Percentiles rank a stretch among this genome's conserved stretches.
phyloP scores from a whole-genome alignment of 768 basidiomycete species.

The Termitomyces sp. region DNA sequence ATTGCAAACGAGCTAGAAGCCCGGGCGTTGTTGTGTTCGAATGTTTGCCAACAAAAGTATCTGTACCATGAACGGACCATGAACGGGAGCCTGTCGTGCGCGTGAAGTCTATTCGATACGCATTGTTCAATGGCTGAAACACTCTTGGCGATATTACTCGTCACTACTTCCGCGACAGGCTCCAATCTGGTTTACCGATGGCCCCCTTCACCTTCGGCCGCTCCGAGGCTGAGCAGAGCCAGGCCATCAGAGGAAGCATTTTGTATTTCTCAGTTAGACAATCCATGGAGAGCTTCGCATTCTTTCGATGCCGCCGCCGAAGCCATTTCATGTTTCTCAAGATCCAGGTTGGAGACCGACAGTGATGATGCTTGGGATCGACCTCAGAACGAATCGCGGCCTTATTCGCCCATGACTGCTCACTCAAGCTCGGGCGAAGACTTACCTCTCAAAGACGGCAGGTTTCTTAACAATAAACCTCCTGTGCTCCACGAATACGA shows the following conservation, averaged over 20 bases:
- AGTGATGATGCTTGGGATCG: slow-evolving; percentile 63
- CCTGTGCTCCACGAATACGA: slow-evolving; percentile 49
- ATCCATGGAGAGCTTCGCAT: slow-evolving; percentile 67
- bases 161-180: slow-evolving; percentile 80
- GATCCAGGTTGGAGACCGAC: slow-evolving; percentile 22
- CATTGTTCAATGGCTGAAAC: slow-evolving; percentile 58
- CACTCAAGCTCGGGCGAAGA: slow-evolving; percentile 44
- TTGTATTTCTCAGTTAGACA: slow-evolving; percentile 54
- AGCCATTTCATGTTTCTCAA: slow-evolving; percentile 16
- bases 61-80: background rate
- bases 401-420: slow-evolving; percentile 41
- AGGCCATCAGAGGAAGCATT: slow-evolving; percentile 37
- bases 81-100: background rate
- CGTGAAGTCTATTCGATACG: background rate
- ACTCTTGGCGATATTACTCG: slow-evolving; percentile 75
- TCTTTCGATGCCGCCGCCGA: slow-evolving; percentile 29
- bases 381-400: slow-evolving; percentile 47
- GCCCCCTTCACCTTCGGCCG: slow-evolving; percentile 66
- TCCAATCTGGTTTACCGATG: slow-evolving; percentile 77
- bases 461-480: slow-evolving; percentile 30
- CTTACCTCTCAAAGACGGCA: slow-evolving; percentile 42
- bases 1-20: background rate
- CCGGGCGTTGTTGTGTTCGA: background rate
- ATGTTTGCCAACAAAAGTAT: background rate
- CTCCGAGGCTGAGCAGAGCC: slow-evolving; percentile 68